Evolutionary conservation across 345 rosid species (phyloP), one percentile per base, ranked within the genome.

Genomic region (Alliaria petiolata): DNA sequence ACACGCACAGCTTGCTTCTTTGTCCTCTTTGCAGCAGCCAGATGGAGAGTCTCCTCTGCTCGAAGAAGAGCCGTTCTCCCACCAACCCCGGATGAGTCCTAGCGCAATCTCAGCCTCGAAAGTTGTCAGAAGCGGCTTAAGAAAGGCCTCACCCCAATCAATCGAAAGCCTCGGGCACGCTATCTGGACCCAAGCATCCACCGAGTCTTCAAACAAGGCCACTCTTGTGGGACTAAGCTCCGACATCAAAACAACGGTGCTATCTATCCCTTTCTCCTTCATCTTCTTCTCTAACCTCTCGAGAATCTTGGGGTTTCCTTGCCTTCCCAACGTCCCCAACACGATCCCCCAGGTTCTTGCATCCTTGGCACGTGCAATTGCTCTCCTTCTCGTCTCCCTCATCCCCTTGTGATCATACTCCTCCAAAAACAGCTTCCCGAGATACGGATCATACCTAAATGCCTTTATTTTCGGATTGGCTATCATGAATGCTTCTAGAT

Each of bases 81-180:
- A 91, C 97, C 99, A 91, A 4, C 97, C 99, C 0, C 83, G 79
- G 40, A 89, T 62, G 22, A 77, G 72, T 20, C 93, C 95, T 34
- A 91, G 80, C 0, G 95, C 89, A 62, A 91, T 88, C 83, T 95
- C 97, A 1, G 96, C 97, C 76, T 95, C 99, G 42, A 86, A 95
- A 4, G 97, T 83, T 0, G 99, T 91, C 51, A 95, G 58, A 7
- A 91, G 78, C 1, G 97, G 97, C 75, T 83, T 95, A 45, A 39
- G 69, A 83, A 93, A 93, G 0, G 97, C 93, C 54, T 89, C 96
- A 5, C 97, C 99, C 99, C 99, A 89, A 69, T 95, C 99, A 63
- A 95, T 95, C 0, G 97, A 91, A 42, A 95, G 88, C 57, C 96
- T 76, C 0, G 99, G 99, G 46, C 99, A 95, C 1, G 97, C 99